These are phyloP conservation scores for Arachnomyces sp. DNA, from an alignment of 2,329 filamentous ascomycete genomes.

Conservation along the genomic window DNA sequence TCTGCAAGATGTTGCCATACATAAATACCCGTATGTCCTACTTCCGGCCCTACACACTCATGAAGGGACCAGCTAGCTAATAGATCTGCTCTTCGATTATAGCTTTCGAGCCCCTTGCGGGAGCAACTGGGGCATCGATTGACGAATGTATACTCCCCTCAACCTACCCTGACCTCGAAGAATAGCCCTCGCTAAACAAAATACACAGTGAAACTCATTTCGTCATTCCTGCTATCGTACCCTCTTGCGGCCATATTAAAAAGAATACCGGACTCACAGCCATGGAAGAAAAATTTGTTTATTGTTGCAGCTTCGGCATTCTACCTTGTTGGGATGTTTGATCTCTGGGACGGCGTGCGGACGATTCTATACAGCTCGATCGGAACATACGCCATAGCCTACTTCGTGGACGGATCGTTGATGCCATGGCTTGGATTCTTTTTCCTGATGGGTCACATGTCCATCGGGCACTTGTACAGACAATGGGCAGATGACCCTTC, in stretches of 20 bases:
- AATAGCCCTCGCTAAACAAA: slow-evolving; percentile 17
- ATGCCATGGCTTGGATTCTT: slow-evolving; percentile 98
- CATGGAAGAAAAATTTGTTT: slow-evolving; percentile 80
- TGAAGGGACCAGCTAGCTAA: slow-evolving; percentile 9
- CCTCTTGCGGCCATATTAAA: slow-evolving; percentile 84
- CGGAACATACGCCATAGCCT: slow-evolving; percentile 74
- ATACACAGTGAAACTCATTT: slow-evolving; percentile 78
- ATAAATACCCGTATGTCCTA: slow-evolving; percentile 49
- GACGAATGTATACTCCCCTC: slow-evolving; percentile 48
- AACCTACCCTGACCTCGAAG: background rate
- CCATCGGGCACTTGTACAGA: slow-evolving; percentile 75
- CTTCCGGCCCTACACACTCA: slow-evolving; percentile 8
- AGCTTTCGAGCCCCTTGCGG: slow-evolving; percentile 56
- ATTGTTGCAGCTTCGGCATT: slow-evolving; percentile 73
- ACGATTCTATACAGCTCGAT: slow-evolving; percentile 72
- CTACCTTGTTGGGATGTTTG: slow-evolving; percentile 87
- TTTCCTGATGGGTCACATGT: slow-evolving; percentile 94
- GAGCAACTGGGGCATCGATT: slow-evolving; percentile 51
- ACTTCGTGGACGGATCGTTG: slow-evolving; percentile 73
- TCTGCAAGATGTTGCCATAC: slow-evolving; percentile 51
- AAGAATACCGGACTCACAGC: slow-evolving; percentile 75
- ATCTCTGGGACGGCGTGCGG: slow-evolving; percentile 75
- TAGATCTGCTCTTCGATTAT: slow-evolving; percentile 8
- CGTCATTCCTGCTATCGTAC: slow-evolving; percentile 84
- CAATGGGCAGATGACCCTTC: slow-evolving; percentile 61